Percentiles rank a stretch among this genome's conserved stretches.
Evolutionary conservation across 768 basidiomycete species (phyloP).

Genomic region (Termitomyces heimii): DNA sequence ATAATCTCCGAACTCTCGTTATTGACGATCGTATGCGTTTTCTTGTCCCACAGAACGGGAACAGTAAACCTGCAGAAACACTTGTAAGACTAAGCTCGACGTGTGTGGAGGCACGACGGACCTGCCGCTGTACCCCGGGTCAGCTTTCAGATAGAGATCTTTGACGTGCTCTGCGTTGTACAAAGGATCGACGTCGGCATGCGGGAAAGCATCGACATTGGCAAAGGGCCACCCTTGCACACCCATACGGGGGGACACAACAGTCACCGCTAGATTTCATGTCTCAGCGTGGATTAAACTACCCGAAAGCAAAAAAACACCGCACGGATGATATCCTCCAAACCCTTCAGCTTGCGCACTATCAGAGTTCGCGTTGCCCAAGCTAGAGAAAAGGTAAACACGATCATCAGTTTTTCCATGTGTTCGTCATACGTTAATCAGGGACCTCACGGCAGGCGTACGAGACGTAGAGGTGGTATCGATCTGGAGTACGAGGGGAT

Average conservation of each 20-base stretch:
- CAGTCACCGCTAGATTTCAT: slow-evolving; percentile 52
- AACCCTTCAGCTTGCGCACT: slow-evolving; percentile 84
- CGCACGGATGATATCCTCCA: slow-evolving; percentile 80
- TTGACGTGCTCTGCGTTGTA: slow-evolving; percentile 65
- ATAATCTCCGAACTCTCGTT: slow-evolving; percentile 95
- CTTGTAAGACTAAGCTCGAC: no score
- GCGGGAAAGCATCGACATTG: slow-evolving; percentile 59
- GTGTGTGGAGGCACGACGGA: slow-evolving; percentile 18
- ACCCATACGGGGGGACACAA: slow-evolving; percentile 86
- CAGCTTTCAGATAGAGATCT: slow-evolving; percentile 78
- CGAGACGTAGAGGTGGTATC: slow-evolving; percentile 90
- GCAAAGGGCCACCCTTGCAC: slow-evolving; percentile 85
- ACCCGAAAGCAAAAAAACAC: slow-evolving; percentile 7
- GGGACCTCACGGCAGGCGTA: slow-evolving; percentile 68
- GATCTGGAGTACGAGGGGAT: slow-evolving; percentile 42
- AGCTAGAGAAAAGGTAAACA: slow-evolving; percentile 34
- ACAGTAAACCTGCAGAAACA: slow-evolving; percentile 62
- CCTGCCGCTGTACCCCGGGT: slow-evolving; percentile 70
- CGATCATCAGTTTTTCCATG: slow-evolving; percentile 1
- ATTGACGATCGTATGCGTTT: slow-evolving; percentile 82
- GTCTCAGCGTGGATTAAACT: slow-evolving; percentile 3
- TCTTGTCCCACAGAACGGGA: slow-evolving; percentile 92
- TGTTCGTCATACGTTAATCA: background rate
- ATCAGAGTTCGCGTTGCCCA: slow-evolving; percentile 95
- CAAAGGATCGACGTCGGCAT: slow-evolving; percentile 70